Base-by-base conservation (phyloP, 164 flowering plant species). In the Akebia trifoliata region DNA sequence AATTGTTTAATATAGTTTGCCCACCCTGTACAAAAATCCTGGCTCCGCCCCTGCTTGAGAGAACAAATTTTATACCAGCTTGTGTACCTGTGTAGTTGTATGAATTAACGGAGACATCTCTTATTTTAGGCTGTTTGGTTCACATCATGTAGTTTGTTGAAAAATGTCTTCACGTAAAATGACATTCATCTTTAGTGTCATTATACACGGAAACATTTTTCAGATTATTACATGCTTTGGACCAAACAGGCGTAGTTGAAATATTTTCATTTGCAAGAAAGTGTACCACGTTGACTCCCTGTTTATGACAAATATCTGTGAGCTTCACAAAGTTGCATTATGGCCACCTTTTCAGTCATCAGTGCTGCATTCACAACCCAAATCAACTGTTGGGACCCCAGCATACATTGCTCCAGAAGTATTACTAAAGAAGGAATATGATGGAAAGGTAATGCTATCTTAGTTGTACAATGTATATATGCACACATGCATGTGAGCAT, bases 341-440 rank as follows among this genome's bases (percentile, higher is more conserved):
- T 43, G 25, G 24, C 24, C 21, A 43, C 15, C 22, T 56, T 76
- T 24, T 50, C 83, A 90, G 97, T 87, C 95, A 7, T 87, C 93
- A 20, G 94, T 90, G 63, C 76, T 90, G 57, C 97, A 90, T 72
- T 90, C 97, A 47, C 97, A 90, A 68, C 97, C 97, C 59, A 90
- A 90, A 64, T 90, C 97, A 18, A 90, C 97, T 21, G 97, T 90
- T 60, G 97, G 95, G 48, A 86, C 96, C 32, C 94, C 96, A 44
- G 97, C 94, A n/a, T 86, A 86, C 64, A 89, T 89, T 68, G 97
- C 97, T 47, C 97, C 97, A 32, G 97, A 90, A 69, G 88, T 90
- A 17, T 71, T 90, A 53, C 81, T 81, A 29, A 87, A 81, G 74
- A 90, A 87, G 74, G 95, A 83, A 78, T 87, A 90, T 63, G 97